A percentile compares a stretch with the other conserved stretches of the same genome.
phyloP scores from a whole-genome alignment of 2,329 filamentous ascomycete species.

The Aspergillus fumigatiaffinis region DNA sequence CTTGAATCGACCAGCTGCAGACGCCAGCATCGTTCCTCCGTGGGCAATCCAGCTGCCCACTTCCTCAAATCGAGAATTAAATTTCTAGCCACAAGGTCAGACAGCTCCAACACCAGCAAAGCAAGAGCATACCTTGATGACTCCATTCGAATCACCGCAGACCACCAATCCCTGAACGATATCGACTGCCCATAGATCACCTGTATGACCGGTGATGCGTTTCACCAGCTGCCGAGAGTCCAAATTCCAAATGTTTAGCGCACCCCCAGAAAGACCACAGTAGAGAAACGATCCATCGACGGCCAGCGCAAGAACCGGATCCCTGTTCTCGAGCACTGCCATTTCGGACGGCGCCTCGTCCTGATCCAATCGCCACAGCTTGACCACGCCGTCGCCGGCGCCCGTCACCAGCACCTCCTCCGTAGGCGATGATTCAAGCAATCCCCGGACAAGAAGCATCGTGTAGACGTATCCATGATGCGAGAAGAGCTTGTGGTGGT shows the following conservation, averaged over 20 bases:
- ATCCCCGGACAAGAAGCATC: constrained; percentile 79
- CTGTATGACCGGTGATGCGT: constrained; percentile 74
- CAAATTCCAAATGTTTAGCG: constrained; percentile 94
- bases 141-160: constrained; percentile 85
- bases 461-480: constrained; percentile 96
- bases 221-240: constrained; percentile 88
- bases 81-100: constrained; percentile 49
- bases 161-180: constrained; percentile 83
- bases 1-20: constrained; percentile 67
- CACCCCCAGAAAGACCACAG: constrained; percentile 78
- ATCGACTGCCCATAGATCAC: constrained; percentile 80
- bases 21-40: constrained; percentile 80
- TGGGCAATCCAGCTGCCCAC: constrained; percentile 78
- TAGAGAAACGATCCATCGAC: constrained; percentile 91
- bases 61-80: constrained; percentile 79
- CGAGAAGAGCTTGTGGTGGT: constrained; percentile 80
- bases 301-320: constrained; percentile 69
- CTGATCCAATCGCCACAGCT: constrained; percentile 77
- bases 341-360: constrained; percentile 62
- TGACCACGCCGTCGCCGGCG: constrained; percentile 89
- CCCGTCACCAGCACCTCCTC: constrained; percentile 82
- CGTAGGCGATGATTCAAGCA: constrained; percentile 62
- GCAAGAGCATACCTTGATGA: constrained; percentile 62
- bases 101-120: not conserved
- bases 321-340: constrained; percentile 61